These are phyloP conservation scores for Senecio squalidus DNA, from an alignment of 140 eudicot genomes.

Conservation along the genomic window DNA sequence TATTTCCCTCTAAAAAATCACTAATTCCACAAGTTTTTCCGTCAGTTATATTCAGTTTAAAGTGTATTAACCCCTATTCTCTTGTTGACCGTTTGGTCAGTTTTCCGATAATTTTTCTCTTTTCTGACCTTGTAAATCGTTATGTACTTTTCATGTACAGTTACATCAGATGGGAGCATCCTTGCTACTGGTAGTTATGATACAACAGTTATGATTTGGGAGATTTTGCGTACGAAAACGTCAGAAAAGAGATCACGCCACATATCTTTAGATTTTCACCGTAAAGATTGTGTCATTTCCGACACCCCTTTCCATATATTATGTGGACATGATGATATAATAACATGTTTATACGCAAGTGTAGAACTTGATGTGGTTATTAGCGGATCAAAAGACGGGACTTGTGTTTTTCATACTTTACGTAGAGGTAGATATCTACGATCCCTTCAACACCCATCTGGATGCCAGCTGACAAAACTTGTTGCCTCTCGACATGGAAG, in stretches of 20 bases:
- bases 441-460: slow-evolving; percentile 83
- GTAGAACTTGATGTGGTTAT: slow-evolving; percentile 88
- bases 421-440: slow-evolving; percentile 81
- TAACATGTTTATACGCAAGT: slow-evolving; percentile 80
- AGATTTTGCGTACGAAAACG: slow-evolving; percentile 51
- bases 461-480: slow-evolving; percentile 75
- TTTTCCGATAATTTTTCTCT: too few species aligned
- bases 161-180: slow-evolving; percentile 88
- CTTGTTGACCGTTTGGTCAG: too few species aligned
- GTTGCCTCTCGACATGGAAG: slow-evolving; percentile 77
- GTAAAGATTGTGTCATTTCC: slow-evolving; percentile 59
- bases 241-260: slow-evolving; percentile 60
- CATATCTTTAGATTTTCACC: slow-evolving; percentile 47
- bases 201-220: slow-evolving; percentile 99
- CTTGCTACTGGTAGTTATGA: slow-evolving; percentile 97
- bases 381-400: slow-evolving; percentile 96
- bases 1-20: neutral
- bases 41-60: too few species aligned
- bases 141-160: slow-evolving; percentile 32
- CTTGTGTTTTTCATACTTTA: slow-evolving; percentile 83
- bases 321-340: slow-evolving; percentile 97
- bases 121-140: too few species aligned
- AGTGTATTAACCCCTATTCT: too few species aligned
- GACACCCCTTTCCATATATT: slow-evolving; percentile 89
- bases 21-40: too few species aligned